These are phyloP conservation scores for Leccinum pachyderme DNA, from an alignment of 1,284 basidiomycete species.

Conservation along the genomic window DNA sequence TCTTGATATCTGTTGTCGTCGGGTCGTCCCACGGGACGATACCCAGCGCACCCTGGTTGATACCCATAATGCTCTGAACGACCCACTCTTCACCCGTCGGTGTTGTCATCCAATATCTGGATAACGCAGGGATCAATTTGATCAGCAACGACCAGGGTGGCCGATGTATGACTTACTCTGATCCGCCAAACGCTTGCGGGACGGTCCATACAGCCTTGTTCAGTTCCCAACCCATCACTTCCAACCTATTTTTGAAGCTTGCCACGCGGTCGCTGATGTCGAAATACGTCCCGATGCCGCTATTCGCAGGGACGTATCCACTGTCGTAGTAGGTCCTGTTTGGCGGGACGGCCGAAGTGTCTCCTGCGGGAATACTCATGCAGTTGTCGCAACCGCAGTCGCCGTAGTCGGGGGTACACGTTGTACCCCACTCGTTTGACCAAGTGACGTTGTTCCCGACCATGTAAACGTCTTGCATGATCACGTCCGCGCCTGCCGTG, in stretches of 20 bases:
- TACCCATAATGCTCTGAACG: conserved; percentile 59
- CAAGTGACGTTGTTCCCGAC: conserved; percentile 69
- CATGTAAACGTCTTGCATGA: conserved; percentile 57
- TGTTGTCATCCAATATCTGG: conserved; percentile 62
- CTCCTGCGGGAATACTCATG: conserved; percentile 32
- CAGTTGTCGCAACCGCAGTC: conserved; percentile 68
- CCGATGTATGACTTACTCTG: conserved; percentile 40
- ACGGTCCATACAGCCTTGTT: conserved; percentile 65
- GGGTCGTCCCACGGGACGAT: conserved; percentile 72
- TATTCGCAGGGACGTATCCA: conserved; percentile 25
- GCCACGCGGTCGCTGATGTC: conserved; percentile 64
- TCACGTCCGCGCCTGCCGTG: conserved; percentile 57
- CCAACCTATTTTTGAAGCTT: conserved; percentile 56
- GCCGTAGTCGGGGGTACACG: conserved; percentile 61
- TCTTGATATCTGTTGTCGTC: conserved; percentile 57
- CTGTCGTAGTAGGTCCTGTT: conserved; percentile 20
- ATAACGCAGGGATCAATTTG: background rate
- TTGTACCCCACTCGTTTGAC: conserved; percentile 51
- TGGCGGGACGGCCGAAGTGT: conserved; percentile 25
- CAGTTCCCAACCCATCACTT: conserved; percentile 59
- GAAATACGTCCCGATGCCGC: conserved; percentile 39
- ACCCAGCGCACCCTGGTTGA: conserved; percentile 70
- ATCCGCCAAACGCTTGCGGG: conserved; percentile 69
- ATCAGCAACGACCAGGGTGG: background rate
- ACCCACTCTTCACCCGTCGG: conserved; percentile 71